Conservation (phyloP, 2,329 filamentous ascomycete genomes). For the Cladosporium velox region DNA sequence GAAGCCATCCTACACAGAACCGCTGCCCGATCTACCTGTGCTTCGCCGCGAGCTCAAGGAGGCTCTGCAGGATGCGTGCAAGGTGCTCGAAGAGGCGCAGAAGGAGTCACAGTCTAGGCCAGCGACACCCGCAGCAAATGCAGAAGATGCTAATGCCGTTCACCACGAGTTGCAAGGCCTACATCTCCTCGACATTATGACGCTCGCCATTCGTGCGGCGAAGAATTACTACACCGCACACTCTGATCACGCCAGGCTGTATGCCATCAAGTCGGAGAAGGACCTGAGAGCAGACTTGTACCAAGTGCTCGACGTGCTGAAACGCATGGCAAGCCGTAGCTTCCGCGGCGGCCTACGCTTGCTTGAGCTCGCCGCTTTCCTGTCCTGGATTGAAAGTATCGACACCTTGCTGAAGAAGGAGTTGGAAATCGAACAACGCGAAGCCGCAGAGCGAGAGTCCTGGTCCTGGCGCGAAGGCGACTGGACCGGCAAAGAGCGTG, state of each 20-base stretch:
- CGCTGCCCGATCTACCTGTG: constrained; percentile 78
- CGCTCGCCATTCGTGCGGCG: constrained; percentile 90
- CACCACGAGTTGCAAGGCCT: constrained; percentile 90
- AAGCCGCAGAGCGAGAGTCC: constrained; percentile 65
- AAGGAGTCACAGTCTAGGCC: constrained; percentile 28
- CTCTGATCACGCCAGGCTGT: constrained; percentile 79
- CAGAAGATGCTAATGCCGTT: constrained; percentile 53
- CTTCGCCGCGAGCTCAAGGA: constrained; percentile 70
- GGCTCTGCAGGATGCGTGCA: constrained; percentile 68
- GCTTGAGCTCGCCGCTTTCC: constrained; percentile 75
- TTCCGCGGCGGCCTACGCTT: constrained; percentile 80
- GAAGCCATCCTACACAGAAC: constrained; percentile 76
- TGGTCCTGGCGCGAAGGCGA: constrained; percentile 82
- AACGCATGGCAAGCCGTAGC: constrained; percentile 83
- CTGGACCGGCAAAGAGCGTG: constrained; percentile 71
- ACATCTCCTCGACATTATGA: constrained; percentile 88
- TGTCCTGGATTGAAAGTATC: constrained; percentile 77
- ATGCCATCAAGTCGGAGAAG: constrained; percentile 84
- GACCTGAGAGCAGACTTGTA: constrained; percentile 82
- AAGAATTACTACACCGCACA: constrained; percentile 97
- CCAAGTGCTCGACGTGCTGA: constrained; percentile 84
- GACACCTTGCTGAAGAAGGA: constrained; percentile 75
- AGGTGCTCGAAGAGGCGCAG: constrained; percentile 63
- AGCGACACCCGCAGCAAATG: constrained; percentile 23
- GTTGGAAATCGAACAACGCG: constrained; percentile 72